Evolutionary conservation across 2,329 filamentous ascomycete genomes (phyloP).

Genomic region (Calonectria montana): DNA sequence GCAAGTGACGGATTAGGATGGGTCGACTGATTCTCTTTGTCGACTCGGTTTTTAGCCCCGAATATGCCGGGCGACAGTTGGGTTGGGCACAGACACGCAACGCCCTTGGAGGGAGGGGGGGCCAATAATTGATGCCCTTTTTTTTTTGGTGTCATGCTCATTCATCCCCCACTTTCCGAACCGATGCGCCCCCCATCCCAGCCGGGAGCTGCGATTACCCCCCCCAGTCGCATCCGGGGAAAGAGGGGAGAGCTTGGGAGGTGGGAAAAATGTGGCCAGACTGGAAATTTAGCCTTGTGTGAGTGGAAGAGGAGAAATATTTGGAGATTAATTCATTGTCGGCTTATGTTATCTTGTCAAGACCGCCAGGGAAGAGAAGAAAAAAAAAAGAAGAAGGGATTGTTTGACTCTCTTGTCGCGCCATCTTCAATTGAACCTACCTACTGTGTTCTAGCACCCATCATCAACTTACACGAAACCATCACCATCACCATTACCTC

Average conservation of each 20-base stretch:
- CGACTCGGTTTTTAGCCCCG: neutral
- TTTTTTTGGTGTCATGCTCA: neutral
- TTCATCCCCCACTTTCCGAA: constrained; percentile 24
- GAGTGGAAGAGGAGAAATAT: neutral
- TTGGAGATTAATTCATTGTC: neutral
- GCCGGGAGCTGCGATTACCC: neutral
- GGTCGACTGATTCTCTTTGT: neutral
- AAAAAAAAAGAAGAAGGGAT: neutral
- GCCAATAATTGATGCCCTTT: constrained; percentile 1
- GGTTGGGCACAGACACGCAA: constrained; percentile 2
- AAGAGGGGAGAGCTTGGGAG: neutral
- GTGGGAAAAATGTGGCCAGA: neutral
- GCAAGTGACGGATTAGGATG: neutral
- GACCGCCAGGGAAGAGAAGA: neutral
- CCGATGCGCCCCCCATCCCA: constrained; percentile 4
- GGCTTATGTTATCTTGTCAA: neutral
- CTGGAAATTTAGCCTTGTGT: neutral
- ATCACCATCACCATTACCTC: neutral
- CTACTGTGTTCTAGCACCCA: neutral
- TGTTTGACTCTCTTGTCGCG: neutral
- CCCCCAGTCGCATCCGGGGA: constrained; percentile 3
- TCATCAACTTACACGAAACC: neutral
- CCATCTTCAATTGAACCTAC: neutral
- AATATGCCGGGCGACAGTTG: neutral
- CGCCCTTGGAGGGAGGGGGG: neutral